A percentile compares a stretch with the other conserved stretches of the same genome.
These are phyloP conservation scores for Tuber borchii DNA, from an alignment of 495 filamentous ascomycete genomes.

Conservation along the genomic window DNA sequence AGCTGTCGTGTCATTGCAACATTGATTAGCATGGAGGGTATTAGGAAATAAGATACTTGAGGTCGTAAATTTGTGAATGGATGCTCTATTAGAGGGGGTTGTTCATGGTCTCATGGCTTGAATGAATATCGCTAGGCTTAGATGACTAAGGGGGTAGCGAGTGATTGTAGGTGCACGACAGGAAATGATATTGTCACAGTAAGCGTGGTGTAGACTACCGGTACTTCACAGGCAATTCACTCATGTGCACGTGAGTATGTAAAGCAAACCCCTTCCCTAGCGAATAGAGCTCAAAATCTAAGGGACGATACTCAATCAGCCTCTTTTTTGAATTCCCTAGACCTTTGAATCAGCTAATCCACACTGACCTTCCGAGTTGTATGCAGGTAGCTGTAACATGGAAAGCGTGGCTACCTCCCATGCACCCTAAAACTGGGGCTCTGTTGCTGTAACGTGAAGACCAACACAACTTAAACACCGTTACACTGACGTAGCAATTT, in stretches of 20 bases:
- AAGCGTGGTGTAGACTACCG: too few species aligned
- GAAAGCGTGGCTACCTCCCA: too few species aligned
- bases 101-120: background rate
- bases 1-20: conserved; percentile 24
- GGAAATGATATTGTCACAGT: too few species aligned
- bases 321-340: background rate
- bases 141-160: conserved; percentile 28
- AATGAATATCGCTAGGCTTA: background rate
- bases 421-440: background rate
- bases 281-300: background rate
- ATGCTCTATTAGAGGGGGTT: background rate
- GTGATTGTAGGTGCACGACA: background rate
- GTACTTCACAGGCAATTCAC: too few species aligned
- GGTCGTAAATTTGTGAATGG: background rate
- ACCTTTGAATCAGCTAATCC: background rate
- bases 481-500: background rate
- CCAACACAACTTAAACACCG: background rate
- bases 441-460: background rate
- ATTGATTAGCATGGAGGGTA: background rate
- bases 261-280: background rate
- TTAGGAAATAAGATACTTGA: background rate
- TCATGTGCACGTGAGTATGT: too few species aligned
- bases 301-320: background rate
- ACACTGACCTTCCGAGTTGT: background rate
- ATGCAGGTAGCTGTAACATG: too few species aligned